Evolutionary conservation across 768 basidiomycete genomes (phyloP).

Genomic region (Lactarius tabidus): DNA sequence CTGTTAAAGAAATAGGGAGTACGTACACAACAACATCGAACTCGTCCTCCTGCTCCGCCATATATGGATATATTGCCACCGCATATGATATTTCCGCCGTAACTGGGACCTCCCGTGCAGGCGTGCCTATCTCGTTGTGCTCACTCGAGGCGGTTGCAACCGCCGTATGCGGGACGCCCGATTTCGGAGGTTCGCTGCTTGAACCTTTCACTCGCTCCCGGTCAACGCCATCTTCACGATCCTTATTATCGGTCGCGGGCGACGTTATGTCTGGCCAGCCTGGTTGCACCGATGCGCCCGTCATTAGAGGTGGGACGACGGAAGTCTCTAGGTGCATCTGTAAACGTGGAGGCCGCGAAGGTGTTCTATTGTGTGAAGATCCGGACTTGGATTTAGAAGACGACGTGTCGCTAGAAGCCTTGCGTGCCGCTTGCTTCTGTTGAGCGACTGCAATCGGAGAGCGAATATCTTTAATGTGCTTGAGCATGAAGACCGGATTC

Average conservation of each 20-base stretch:
- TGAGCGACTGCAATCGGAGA: conserved; percentile 96
- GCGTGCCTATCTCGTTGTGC: conserved; percentile 25
- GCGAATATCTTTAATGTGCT: conserved; percentile 94
- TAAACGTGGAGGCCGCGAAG: conserved; percentile 58
- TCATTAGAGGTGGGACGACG: conserved; percentile 46
- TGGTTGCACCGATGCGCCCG: conserved; percentile 54
- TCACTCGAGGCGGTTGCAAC: conserved; percentile 24
- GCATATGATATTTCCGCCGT: conserved; percentile 76
- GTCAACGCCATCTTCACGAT: conserved; percentile 39
- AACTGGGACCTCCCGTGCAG: conserved; percentile 33
- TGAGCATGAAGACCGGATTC: conserved; percentile 98
- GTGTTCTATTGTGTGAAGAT: conserved; percentile 35
- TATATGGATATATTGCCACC: conserved; percentile 97
- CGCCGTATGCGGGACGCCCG: conserved; percentile 36
- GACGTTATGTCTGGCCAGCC: conserved; percentile 76
- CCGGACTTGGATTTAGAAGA: conserved; percentile 31
- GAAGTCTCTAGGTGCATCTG: conserved; percentile 61
- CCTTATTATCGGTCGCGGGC: conserved; percentile 48
- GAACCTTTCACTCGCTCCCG: conserved; percentile 18
- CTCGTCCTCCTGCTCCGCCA: conserved; percentile 98
- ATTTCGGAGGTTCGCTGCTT: conserved; percentile 30
- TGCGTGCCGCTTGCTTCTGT: conserved; percentile 89
- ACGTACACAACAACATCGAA: conserved; percentile 95
- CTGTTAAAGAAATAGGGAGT: conserved; percentile 14
- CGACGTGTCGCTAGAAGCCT: conserved; percentile 48